phyloP scores from a whole-genome alignment of 306 rosid species.

The Prunus mume region DNA sequence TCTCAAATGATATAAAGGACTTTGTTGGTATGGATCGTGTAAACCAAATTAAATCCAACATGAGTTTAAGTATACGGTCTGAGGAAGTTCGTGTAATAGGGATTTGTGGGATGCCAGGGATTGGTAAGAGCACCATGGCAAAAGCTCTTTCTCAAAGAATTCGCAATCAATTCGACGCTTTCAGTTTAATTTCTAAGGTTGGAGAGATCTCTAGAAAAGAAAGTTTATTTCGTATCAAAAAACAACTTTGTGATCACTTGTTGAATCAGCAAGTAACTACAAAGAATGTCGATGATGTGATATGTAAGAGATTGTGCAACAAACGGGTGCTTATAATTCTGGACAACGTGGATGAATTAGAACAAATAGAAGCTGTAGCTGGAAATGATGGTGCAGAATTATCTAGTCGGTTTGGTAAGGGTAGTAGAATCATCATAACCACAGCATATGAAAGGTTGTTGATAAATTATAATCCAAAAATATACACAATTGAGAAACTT shows the following conservation, averaged over 20 bases:
- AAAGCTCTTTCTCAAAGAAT: neutral
- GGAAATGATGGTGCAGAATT: neutral
- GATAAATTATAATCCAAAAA: neutral
- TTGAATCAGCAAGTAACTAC: neutral
- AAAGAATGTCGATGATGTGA: neutral
- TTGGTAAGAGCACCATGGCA: conserved; percentile 13
- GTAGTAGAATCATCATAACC: neutral
- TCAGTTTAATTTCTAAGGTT: conserved; percentile 14
- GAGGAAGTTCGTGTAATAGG: neutral
- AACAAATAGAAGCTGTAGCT: neutral
- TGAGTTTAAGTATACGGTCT: neutral
- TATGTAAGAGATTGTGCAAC: neutral
- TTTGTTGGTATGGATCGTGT: conserved; percentile 3
- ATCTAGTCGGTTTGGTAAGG: neutral
- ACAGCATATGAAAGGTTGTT: neutral
- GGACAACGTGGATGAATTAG: conserved; percentile 20
- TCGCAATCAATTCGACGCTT: conserved; percentile 11
- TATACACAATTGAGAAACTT: neutral
- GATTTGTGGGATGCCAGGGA: conserved; percentile 15
- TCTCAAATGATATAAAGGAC: neutral
- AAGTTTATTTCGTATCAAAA: conserved; percentile 15
- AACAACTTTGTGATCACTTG: conserved; percentile 9
- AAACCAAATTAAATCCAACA: neutral
- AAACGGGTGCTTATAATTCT: conserved; percentile 17
- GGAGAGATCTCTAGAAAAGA: conserved; percentile 2